Evolutionary conservation across 805 yeast species (phyloP).

Genomic region (Zygosaccharomyces rouxii): DNA sequence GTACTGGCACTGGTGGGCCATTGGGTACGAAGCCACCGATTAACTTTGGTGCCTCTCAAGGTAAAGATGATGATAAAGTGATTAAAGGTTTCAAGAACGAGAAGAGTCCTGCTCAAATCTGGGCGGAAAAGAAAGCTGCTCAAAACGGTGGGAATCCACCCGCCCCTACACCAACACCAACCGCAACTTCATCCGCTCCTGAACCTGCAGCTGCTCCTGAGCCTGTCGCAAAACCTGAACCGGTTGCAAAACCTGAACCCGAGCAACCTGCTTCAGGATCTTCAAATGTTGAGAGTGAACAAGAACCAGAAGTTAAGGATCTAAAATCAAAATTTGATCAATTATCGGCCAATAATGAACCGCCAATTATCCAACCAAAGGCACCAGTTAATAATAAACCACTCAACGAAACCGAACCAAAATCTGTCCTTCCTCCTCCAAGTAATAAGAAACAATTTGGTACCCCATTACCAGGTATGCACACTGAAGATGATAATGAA

Average conservation of each 20-base stretch:
- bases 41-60: slow-evolving; percentile 9
- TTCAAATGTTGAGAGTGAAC: slow-evolving; percentile 18
- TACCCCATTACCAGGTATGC: slow-evolving; percentile 35
- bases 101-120: slow-evolving; percentile 88
- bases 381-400: slow-evolving; percentile 14
- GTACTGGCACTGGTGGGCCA: slow-evolving; percentile 34
- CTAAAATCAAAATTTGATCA: slow-evolving; percentile 39
- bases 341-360: slow-evolving; percentile 22
- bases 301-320: slow-evolving; percentile 31
- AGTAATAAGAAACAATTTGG: slow-evolving; percentile 26
- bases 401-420: slow-evolving; percentile 19
- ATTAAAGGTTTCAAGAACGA: slow-evolving; percentile 67
- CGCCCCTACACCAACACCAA: slow-evolving; percentile 12
- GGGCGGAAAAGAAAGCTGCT: slow-evolving; percentile 89
- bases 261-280: not conserved
- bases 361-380: slow-evolving; percentile 30
- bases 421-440: slow-evolving; percentile 14
- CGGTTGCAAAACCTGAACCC: slow-evolving; percentile 30
- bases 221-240: slow-evolving; percentile 30
- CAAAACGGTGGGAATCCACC: slow-evolving; percentile 17
- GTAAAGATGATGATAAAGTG: slow-evolving; percentile 36
- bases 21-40: slow-evolving; percentile 36
- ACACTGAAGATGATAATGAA: slow-evolving; percentile 25
- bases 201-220: not conserved
- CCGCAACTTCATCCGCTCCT: not conserved